Evolutionary conservation across 257 asterid genomes (phyloP).

Genomic region (Solanum acaule): DNA sequence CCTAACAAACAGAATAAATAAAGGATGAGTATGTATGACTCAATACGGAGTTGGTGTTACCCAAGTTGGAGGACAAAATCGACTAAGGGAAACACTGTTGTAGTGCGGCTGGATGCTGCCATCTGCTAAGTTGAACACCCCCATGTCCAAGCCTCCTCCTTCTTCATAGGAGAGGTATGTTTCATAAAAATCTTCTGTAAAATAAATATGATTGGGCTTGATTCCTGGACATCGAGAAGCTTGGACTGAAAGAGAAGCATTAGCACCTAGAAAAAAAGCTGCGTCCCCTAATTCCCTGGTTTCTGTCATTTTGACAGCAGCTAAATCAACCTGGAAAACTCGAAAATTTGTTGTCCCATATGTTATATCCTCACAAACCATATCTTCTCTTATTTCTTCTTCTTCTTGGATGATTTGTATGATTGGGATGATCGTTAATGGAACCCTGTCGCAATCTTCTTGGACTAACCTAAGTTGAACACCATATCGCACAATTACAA

Average conservation of each 20-base stretch:
- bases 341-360: background rate
- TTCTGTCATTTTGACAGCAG: background rate
- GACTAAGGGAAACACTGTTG: background rate
- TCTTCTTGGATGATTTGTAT: too few species aligned
- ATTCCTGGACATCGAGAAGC: background rate
- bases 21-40: too few species aligned
- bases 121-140: background rate
- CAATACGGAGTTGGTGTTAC: background rate
- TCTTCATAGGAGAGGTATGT: background rate
- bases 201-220: background rate
- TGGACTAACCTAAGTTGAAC: background rate
- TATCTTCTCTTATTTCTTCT: too few species aligned
- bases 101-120: background rate
- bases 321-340: background rate
- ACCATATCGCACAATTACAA: background rate
- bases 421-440: rapidly evolving
- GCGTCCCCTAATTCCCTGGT: background rate
- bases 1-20: background rate
- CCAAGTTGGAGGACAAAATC: background rate
- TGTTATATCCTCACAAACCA: background rate
- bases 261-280: background rate
- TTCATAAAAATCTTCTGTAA: background rate
- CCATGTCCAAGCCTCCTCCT: background rate
- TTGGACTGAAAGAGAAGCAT: background rate
- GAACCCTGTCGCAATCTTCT: background rate